Evolutionary conservation across 1,139 yeast genomes (phyloP).

Genomic region (Lipomyces yarrowii): DNA sequence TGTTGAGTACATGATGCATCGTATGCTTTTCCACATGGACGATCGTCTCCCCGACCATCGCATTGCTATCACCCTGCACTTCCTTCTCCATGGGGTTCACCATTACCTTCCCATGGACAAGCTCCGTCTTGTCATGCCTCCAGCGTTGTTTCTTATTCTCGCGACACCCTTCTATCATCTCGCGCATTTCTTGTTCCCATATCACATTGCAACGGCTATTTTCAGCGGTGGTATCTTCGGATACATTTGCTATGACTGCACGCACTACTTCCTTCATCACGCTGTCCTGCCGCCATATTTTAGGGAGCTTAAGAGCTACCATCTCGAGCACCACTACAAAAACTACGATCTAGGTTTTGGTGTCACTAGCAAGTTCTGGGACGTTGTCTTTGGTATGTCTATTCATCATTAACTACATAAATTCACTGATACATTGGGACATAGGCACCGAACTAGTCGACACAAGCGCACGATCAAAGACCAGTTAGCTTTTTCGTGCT

Average conservation of each 20-base stretch:
- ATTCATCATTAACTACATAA: background rate
- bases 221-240: conserved; percentile 97
- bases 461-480: conserved; percentile 28
- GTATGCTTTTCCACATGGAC: conserved; percentile 93
- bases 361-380: conserved; percentile 94
- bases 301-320: conserved; percentile 82
- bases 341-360: conserved; percentile 96
- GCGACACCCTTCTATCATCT: conserved; percentile 62
- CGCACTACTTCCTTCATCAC: conserved; percentile 91
- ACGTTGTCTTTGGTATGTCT: conserved; percentile 71
- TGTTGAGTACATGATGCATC: conserved; percentile 82
- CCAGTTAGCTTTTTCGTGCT: background rate
- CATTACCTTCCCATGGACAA: conserved; percentile 98
- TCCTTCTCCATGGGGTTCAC: conserved; percentile 91
- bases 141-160: conserved; percentile 67
- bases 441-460: conserved; percentile 32
- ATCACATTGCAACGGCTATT: conserved; percentile 54
- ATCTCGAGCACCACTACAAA: conserved; percentile 95
- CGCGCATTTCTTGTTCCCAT: conserved; percentile 62
- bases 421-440: background rate
- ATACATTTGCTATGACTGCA: conserved; percentile 84
- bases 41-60: conserved; percentile 79
- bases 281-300: conserved; percentile 66
- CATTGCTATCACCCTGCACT: conserved; percentile 75
- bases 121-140: conserved; percentile 93